Conservation (phyloP, 2,329 filamentous ascomycete species). For the Aspergillus awamori region DNA sequence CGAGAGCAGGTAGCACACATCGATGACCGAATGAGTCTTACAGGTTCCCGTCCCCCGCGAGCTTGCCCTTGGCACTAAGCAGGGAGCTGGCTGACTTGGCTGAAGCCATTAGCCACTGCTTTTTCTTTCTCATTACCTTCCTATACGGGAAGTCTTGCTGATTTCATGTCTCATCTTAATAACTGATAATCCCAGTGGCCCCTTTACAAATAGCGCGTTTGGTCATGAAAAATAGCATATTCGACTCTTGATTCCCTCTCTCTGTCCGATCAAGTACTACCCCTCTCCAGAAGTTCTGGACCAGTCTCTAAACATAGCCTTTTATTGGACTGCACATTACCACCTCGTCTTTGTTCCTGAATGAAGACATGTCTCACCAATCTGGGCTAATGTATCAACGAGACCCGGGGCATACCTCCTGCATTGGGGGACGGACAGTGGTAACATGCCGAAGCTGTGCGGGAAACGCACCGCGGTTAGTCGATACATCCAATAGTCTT, state of each 20-base stretch:
- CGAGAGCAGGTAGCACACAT: constrained; percentile 23
- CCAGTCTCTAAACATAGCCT: not conserved
- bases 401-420: constrained; percentile 38
- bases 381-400: constrained; percentile 23
- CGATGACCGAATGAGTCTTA: constrained; percentile 15
- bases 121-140: constrained; percentile 8
- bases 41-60: constrained; percentile 12
- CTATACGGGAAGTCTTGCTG: not conserved
- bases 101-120: constrained; percentile 14
- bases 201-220: not conserved
- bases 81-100: constrained; percentile 22
- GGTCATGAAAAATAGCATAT: not conserved
- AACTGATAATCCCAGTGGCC: constrained; percentile 4
- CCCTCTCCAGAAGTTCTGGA: not conserved
- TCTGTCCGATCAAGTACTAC: not conserved
- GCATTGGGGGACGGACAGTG: constrained; percentile 38
- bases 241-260: not conserved
- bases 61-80: constrained; percentile 18
- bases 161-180: not conserved
- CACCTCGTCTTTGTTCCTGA: not conserved
- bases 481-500: not conserved
- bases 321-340: not conserved
- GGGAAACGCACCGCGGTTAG: constrained; percentile 42
- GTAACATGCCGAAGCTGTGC: constrained; percentile 41
- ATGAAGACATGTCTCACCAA: constrained; percentile 25